Evolutionary conservation across 192 early-diverging fungal species (phyloP), one percentile per base, ranked within the genome.

Genomic region (Rhizophagus sp.): DNA sequence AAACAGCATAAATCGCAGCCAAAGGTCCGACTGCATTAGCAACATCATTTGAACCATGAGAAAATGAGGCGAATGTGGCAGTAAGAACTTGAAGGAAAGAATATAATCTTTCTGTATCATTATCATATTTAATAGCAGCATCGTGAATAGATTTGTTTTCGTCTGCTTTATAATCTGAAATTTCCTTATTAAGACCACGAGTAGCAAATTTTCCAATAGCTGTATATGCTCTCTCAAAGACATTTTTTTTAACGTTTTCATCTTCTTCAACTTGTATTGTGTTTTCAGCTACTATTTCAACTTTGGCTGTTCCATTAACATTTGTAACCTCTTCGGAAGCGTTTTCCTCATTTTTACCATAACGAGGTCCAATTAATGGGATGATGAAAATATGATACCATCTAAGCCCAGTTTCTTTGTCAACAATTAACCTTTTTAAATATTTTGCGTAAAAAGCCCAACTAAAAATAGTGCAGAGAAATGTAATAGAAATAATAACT

Each of bases 31-130:
- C 90, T 39, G 95, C 95, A 80, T 96, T 96, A 80, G 95, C 90
- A 39, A 96, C 94, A 85, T 96, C 95, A 87, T 96, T 96, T 65
- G 91, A 91, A 71, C 95, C 95, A 87, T 96, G 95, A 27, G 93
- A 88, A 84, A 96, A 95, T 72, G 95, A 96, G 30, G 94, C 93
- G 62, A 95, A 91, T 74, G 91, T 88, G 13, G 94, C 94, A 4
- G 95, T 95, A 70, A 93, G 84, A 76, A 96, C 85, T 80, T 96
- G 95, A 57, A 96, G 86, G 83, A 94, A 91, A 0, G 95, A 93
- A 87, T 92, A 96, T 39, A 96, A 86, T 73, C 91, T 88, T 83
- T 96, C 95, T n/a, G 92, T 93, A 64, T 92, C 85, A 73, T 86
- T 83, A 79, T 95, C 94, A 75, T 90, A 95, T 79, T 90, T 85